Evolutionary conservation across 768 basidiomycete species (phyloP).

Genomic region (Hydnum rufescens): DNA sequence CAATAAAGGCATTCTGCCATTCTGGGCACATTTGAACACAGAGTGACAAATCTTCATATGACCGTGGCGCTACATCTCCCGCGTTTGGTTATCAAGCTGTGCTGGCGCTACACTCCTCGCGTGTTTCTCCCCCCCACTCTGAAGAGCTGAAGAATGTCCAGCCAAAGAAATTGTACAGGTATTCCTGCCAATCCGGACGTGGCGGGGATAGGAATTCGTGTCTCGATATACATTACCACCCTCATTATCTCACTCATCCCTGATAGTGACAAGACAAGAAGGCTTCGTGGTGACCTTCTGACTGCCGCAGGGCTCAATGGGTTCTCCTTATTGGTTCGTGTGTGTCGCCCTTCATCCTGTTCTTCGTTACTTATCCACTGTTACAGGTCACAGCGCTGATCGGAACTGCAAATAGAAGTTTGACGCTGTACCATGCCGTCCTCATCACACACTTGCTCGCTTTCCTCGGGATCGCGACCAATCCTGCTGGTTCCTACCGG

Average conservation of each 20-base stretch:
- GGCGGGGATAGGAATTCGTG: neutral
- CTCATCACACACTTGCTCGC: slow-evolving; percentile 5
- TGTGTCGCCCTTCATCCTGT: neutral
- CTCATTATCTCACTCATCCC: neutral
- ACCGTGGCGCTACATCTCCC: no score
- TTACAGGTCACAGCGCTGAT: neutral
- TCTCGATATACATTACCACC: neutral
- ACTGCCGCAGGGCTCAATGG: neutral
- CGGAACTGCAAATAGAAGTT: neutral
- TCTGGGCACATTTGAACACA: no score
- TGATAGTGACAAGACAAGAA: neutral
- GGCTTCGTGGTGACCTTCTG: neutral
- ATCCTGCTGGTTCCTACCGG: slow-evolving; percentile 3
- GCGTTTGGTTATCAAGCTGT: no score
- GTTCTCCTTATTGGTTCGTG: neutral
- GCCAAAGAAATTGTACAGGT: no score
- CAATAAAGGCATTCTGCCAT: no score
- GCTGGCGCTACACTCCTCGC: no score
- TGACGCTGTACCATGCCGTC: slow-evolving; percentile 5
- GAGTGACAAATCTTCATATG: no score
- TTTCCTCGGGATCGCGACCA: slow-evolving; percentile 7
- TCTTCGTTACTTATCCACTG: neutral
- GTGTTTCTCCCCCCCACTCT: no score
- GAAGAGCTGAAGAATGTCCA: no score
- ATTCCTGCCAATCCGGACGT: slow-evolving; percentile 1